A percentile compares a stretch with the other conserved stretches of the same genome.
phyloP scores from a whole-genome alignment of 208 protist genomes.

The Trypanosoma congolense region DNA sequence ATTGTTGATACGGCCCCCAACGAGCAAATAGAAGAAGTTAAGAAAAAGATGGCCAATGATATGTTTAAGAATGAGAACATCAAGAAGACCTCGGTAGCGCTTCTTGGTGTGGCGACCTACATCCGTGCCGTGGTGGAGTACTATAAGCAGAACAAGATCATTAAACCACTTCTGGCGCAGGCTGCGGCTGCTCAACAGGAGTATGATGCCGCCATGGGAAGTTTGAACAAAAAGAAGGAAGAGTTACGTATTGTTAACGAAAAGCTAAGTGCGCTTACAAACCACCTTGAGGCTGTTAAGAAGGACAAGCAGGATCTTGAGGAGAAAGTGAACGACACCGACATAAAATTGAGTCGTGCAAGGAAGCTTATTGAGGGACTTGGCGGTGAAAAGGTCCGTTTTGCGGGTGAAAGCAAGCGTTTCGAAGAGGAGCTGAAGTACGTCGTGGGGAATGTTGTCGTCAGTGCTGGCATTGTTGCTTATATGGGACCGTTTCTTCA shows the following conservation, averaged over 20 bases:
- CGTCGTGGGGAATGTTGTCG: slow-evolving; percentile 93
- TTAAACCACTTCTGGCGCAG: slow-evolving; percentile 91
- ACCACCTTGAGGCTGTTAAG: slow-evolving; percentile 81
- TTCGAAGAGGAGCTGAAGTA: slow-evolving; percentile 81
- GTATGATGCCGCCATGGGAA: slow-evolving; percentile 82
- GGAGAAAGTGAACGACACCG: slow-evolving; percentile 89
- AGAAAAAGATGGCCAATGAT: slow-evolving; percentile 89
- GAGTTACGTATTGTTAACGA: slow-evolving; percentile 89
- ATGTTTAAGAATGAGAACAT: slow-evolving; percentile 95
- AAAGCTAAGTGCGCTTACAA: slow-evolving; percentile 78
- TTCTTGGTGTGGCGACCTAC: slow-evolving; percentile 95
- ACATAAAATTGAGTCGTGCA: slow-evolving; percentile 93
- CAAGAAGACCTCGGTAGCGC: slow-evolving; percentile 79
- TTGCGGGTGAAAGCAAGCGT: slow-evolving; percentile 72
- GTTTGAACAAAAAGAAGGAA: slow-evolving; percentile 89
- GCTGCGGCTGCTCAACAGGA: slow-evolving; percentile 76
- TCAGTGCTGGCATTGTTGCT: slow-evolving; percentile 91
- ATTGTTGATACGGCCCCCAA: slow-evolving; percentile 87
- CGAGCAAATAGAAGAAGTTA: slow-evolving; percentile 91
- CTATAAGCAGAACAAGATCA: slow-evolving; percentile 95
- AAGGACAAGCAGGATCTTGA: slow-evolving; percentile 90
- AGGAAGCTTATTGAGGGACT: slow-evolving; percentile 93
- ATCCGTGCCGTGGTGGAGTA: slow-evolving; percentile 97
- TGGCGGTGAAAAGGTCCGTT: slow-evolving; percentile 92
- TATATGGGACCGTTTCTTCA: slow-evolving; percentile 96